phyloP scores from a whole-genome alignment of 371 early-diverging fungal genomes.

The Thermomucor indicae-seudaticae region DNA sequence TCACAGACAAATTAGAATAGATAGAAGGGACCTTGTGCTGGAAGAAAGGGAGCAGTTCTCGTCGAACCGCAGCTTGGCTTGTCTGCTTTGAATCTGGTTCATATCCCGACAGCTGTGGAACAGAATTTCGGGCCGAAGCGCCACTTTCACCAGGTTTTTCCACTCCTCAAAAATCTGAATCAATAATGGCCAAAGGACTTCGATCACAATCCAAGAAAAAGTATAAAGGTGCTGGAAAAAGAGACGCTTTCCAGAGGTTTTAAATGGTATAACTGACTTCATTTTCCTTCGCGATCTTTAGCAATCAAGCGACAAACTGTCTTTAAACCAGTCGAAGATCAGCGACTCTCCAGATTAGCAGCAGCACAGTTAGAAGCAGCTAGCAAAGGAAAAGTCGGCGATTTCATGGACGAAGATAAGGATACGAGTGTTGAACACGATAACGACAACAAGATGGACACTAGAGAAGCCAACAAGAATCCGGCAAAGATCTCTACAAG shows the following conservation, averaged over 20 bases:
- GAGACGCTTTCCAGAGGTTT: not conserved
- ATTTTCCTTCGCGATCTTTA: constrained; percentile 1
- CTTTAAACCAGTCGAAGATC: constrained; percentile 43
- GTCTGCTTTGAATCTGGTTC: too few species aligned
- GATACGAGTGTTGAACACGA: constrained; percentile 10
- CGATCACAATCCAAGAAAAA: constrained; percentile 40
- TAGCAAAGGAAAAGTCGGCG: constrained; percentile 23
- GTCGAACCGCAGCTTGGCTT: too few species aligned
- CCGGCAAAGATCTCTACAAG: constrained; percentile 33
- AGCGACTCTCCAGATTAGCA: constrained; percentile 40
- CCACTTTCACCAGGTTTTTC: too few species aligned
- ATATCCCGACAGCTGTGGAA: too few species aligned
- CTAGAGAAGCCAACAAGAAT: too few species aligned
- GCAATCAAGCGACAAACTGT: constrained; percentile 43
- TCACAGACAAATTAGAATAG: too few species aligned
- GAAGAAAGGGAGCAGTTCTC: too few species aligned
- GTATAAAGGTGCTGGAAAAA: constrained; percentile 24
- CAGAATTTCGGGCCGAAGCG: too few species aligned
- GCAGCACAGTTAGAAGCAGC: constrained; percentile 43
- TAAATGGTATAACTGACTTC: not conserved
- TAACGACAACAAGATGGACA: too few species aligned
- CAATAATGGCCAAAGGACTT: constrained; percentile 38
- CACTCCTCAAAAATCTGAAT: too few species aligned
- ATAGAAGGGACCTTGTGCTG: too few species aligned
- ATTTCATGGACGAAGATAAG: constrained; percentile 14